Conservation (phyloP, 2,329 filamentous ascomycete species). For the Clonostachys rosea region DNA sequence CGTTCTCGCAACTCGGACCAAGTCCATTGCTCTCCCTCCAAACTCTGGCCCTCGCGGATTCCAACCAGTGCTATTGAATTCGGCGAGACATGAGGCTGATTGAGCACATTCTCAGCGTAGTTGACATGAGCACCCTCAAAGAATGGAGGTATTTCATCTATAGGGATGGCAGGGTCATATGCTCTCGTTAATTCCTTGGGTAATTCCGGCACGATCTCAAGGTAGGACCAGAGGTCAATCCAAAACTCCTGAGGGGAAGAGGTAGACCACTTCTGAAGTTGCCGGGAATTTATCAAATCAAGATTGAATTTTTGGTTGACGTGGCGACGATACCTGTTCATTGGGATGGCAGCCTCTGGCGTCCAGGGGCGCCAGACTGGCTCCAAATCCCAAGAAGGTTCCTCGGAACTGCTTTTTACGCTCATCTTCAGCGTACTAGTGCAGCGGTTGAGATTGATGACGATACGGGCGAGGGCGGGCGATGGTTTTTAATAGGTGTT, state of each 20-base stretch:
- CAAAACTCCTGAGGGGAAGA: not conserved
- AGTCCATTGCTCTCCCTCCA: not conserved
- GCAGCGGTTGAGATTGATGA: too few species aligned
- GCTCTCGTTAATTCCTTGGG: not conserved
- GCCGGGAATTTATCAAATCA: too few species aligned
- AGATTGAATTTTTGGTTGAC: not conserved
- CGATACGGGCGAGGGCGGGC: too few species aligned
- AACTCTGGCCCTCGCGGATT: not conserved
- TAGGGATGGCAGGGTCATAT: not conserved
- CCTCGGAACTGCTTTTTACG: too few species aligned
- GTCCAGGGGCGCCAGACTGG: too few species aligned
- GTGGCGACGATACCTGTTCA: not conserved
- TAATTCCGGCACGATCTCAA: not conserved
- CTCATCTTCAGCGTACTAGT: too few species aligned
- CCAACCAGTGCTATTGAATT: not conserved
- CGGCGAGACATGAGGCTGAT: not conserved
- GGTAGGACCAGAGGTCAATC: not conserved
- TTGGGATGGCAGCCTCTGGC: not conserved
- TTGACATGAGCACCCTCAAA: not conserved
- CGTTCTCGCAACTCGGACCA: not conserved
- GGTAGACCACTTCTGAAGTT: not conserved
- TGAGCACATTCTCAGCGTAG: conserved; percentile 1
- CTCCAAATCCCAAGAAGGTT: too few species aligned
- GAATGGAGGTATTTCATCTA: conserved; percentile 1
- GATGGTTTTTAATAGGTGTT: too few species aligned